These are phyloP conservation scores for Telfairia occidentalis DNA, from an alignment of 331 rosid species.

Conservation along the genomic window DNA sequence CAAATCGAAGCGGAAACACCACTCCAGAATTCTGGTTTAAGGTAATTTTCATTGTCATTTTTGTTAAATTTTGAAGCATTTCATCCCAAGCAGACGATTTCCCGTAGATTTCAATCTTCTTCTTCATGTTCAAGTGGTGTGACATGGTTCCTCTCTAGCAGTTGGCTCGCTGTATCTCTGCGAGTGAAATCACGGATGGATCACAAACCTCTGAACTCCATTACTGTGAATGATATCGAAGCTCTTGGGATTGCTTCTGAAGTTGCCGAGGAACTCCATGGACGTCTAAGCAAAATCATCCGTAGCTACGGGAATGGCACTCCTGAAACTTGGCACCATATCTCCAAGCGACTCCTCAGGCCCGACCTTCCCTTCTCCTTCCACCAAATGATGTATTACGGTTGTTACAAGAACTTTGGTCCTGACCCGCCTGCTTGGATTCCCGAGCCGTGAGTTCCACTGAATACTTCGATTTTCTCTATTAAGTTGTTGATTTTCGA, in stretches of 20 bases:
- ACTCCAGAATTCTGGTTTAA: not conserved
- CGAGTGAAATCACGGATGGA: conserved; percentile 24
- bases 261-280: conserved; percentile 33
- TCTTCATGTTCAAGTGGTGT: not conserved
- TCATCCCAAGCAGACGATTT: not conserved
- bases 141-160: not conserved
- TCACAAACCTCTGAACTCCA: conserved; percentile 31
- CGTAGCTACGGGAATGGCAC: conserved; percentile 31
- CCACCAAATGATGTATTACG: conserved; percentile 70
- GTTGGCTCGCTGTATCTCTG: not conserved
- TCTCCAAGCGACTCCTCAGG: conserved; percentile 38
- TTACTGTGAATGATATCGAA: conserved; percentile 49
- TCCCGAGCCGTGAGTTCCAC: conserved; percentile 49
- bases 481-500: not conserved
- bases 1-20: not conserved
- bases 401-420: conserved; percentile 55
- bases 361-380: conserved; percentile 72
- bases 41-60: not conserved
- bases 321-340: conserved; percentile 63
- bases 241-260: conserved; percentile 33
- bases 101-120: not conserved
- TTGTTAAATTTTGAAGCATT: not conserved
- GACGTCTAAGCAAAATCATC: conserved; percentile 31
- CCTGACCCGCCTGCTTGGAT: conserved; percentile 90
- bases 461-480: not conserved